These are phyloP conservation scores for Berkeleyomyces basicola DNA, from an alignment of 2,329 filamentous ascomycete genomes.

Conservation along the genomic window DNA sequence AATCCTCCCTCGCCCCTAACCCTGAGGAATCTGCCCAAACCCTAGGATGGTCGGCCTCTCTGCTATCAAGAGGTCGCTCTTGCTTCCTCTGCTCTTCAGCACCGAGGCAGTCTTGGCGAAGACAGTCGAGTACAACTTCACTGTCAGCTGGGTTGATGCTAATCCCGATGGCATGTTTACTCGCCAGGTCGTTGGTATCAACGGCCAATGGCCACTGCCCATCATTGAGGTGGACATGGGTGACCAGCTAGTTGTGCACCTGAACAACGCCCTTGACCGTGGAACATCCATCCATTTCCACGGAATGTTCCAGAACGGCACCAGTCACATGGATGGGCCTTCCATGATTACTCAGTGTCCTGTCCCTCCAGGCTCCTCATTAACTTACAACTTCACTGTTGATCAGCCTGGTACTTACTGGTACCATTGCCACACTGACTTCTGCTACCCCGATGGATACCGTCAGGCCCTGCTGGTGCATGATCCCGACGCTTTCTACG, in stretches of 20 bases:
- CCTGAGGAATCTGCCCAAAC: not conserved
- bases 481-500: constrained; percentile 33
- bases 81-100: constrained; percentile 14
- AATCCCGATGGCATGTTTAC: constrained; percentile 41
- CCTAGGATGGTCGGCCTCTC: constrained; percentile 3
- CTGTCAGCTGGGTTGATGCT: constrained; percentile 42
- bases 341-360: constrained; percentile 39
- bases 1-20: not conserved
- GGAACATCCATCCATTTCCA: constrained; percentile 42
- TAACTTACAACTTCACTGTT: constrained; percentile 42
- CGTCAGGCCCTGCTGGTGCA: constrained; percentile 39
- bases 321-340: constrained; percentile 43
- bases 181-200: constrained; percentile 47
- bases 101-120: constrained; percentile 18
- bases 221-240: constrained; percentile 37
- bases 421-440: constrained; percentile 39
- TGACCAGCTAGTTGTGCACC: constrained; percentile 32
- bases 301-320: constrained; percentile 42
- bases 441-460: constrained; percentile 42
- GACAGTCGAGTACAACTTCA: constrained; percentile 40
- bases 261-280: constrained; percentile 34
- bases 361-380: constrained; percentile 33
- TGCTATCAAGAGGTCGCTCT: not conserved
- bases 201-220: constrained; percentile 48
- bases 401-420: constrained; percentile 43